Evolutionary conservation across 192 early-diverging fungal species (phyloP).

Genomic region (Umbelopsis sp.): DNA sequence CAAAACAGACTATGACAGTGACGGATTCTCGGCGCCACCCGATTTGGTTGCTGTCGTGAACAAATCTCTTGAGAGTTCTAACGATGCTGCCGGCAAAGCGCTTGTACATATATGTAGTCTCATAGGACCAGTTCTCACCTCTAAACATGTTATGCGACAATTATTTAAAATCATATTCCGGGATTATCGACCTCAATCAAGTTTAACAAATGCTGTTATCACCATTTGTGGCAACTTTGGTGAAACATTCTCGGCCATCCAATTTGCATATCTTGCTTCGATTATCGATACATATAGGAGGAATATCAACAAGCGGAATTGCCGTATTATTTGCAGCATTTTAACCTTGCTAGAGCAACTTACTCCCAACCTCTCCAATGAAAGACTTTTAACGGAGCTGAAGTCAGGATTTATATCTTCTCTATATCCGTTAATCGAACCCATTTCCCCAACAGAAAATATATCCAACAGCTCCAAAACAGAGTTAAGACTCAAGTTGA

Average conservation of each 20-base stretch:
- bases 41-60: slow-evolving; percentile 9
- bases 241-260: slow-evolving; percentile 57
- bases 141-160: slow-evolving; percentile 58
- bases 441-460: slow-evolving; percentile 16
- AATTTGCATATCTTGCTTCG: slow-evolving; percentile 53
- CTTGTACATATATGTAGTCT: slow-evolving; percentile 54
- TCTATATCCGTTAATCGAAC: slow-evolving; percentile 41
- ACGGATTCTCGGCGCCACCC: neutral
- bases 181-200: slow-evolving; percentile 38
- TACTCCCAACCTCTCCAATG: slow-evolving; percentile 32
- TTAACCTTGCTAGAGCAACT: slow-evolving; percentile 37
- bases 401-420: slow-evolving; percentile 44
- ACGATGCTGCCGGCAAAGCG: slow-evolving; percentile 44
- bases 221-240: slow-evolving; percentile 56
- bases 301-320: slow-evolving; percentile 29
- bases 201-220: slow-evolving; percentile 41
- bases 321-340: slow-evolving; percentile 33
- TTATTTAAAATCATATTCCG: slow-evolving; percentile 52
- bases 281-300: slow-evolving; percentile 39
- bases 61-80: slow-evolving; percentile 21
- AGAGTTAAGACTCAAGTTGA: slow-evolving; percentile 17
- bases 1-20: slow-evolving; percentile 23
- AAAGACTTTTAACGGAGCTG: slow-evolving; percentile 36
- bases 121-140: slow-evolving; percentile 56
- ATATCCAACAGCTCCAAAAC: slow-evolving; percentile 1